A percentile compares a stretch with the other conserved stretches of the same genome.
Evolutionary conservation across 1,284 basidiomycete species (phyloP).

Genomic region (Sanghuangporus baumii): DNA sequence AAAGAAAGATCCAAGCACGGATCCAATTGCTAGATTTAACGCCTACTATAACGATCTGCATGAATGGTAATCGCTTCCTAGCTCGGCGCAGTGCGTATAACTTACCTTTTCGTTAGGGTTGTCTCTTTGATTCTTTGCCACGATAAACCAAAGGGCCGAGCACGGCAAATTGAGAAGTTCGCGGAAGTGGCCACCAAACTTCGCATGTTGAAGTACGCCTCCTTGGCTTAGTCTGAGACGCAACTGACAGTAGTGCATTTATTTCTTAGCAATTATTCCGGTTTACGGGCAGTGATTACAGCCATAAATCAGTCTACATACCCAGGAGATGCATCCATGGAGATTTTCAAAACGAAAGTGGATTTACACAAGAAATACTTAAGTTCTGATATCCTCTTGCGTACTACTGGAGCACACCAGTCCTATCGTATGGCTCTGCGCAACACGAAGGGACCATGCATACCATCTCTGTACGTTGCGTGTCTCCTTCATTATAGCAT

Average conservation of each 20-base stretch:
- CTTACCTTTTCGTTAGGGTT: constrained; percentile 42
- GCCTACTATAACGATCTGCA: constrained; percentile 69
- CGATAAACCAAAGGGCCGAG: constrained; percentile 59
- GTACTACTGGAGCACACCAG: constrained; percentile 66
- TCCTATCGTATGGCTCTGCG: constrained; percentile 74
- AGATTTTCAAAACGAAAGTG: constrained; percentile 55
- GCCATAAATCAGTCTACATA: constrained; percentile 76
- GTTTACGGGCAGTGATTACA: constrained; percentile 72
- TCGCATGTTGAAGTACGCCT: constrained; percentile 32
- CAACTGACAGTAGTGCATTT: not conserved
- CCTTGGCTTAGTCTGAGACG: no score
- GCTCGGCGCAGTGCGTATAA: not conserved
- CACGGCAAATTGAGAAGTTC: constrained; percentile 71
- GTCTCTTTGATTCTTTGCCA: constrained; percentile 75
- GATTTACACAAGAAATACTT: constrained; percentile 64
- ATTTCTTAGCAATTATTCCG: constrained; percentile 70
- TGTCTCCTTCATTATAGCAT: constrained; percentile 9
- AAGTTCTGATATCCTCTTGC: constrained; percentile 73
- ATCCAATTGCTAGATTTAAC: constrained; percentile 66
- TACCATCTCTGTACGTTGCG: constrained; percentile 65
- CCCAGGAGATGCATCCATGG: constrained; percentile 65
- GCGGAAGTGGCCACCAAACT: constrained; percentile 68
- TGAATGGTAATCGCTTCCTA: constrained; percentile 52
- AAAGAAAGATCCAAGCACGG: constrained; percentile 54
- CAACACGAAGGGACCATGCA: constrained; percentile 76